Conservation (phyloP, 805 yeast species). For the Kurtzmaniella fragi region DNA sequence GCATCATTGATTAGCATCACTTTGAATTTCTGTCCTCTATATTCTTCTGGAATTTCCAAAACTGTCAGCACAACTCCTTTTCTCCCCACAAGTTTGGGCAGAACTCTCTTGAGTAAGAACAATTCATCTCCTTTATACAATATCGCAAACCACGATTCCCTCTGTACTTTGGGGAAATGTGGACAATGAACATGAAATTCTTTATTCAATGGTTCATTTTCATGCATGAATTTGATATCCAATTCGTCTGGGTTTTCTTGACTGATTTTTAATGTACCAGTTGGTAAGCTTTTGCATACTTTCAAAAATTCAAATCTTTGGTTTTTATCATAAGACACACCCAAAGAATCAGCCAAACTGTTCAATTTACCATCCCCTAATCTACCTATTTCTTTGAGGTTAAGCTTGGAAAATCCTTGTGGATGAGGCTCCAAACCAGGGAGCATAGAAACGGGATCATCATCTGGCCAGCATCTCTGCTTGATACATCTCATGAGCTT, state of each 20-base stretch:
- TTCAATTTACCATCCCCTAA: conserved; percentile 29
- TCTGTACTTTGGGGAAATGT: conserved; percentile 82
- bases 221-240: conserved; percentile 47
- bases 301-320: conserved; percentile 44
- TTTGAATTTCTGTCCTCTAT: conserved; percentile 41
- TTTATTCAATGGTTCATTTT: conserved; percentile 42
- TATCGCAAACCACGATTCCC: conserved; percentile 89
- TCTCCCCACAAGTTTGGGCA: conserved; percentile 44
- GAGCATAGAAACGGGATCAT: conserved; percentile 54
- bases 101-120: conserved; percentile 66
- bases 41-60: conserved; percentile 45
- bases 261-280: conserved; percentile 40
- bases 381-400: conserved; percentile 40
- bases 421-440: conserved; percentile 34
- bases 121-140: conserved; percentile 48
- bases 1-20: conserved; percentile 64
- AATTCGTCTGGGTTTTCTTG: conserved; percentile 36
- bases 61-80: conserved; percentile 39
- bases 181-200: conserved; percentile 74
- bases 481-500: conserved; percentile 79
- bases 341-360: conserved; percentile 31
- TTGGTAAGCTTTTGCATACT: conserved; percentile 58
- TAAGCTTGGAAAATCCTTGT: conserved; percentile 1
- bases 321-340: conserved; percentile 31
- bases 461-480: conserved; percentile 84